Evolutionary conservation across 2,329 filamentous ascomycete genomes (phyloP).

Genomic region (Eurotiales sp.): DNA sequence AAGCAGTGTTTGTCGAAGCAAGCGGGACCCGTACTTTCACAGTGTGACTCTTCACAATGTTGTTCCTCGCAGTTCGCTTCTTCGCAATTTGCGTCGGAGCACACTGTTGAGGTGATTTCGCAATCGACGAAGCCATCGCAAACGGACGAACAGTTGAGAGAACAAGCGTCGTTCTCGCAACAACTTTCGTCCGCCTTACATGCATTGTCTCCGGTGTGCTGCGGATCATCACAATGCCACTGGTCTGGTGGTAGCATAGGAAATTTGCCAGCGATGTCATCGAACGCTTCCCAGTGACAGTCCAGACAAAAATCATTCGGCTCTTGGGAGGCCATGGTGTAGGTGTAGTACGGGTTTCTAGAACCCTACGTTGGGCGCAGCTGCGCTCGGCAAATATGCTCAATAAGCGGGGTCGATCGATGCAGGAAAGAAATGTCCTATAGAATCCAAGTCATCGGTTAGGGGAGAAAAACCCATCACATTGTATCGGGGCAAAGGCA

Average conservation of each 20-base stretch:
- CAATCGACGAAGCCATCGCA: slow-evolving; percentile 42
- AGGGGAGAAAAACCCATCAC: neutral
- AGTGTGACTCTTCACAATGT: slow-evolving; percentile 15
- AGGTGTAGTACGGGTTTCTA: neutral
- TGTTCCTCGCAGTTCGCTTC: neutral
- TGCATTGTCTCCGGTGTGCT: slow-evolving; percentile 23
- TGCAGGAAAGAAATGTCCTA: neutral
- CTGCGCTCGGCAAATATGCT: slow-evolving; percentile 10
- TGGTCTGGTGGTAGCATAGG: slow-evolving; percentile 22
- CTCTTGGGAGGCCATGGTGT: slow-evolving; percentile 29
- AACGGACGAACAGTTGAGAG: slow-evolving; percentile 35
- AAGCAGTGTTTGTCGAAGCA: slow-evolving; percentile 40
- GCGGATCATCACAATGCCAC: slow-evolving; percentile 29
- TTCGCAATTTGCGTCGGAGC: slow-evolving; percentile 32
- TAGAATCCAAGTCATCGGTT: too few species aligned
- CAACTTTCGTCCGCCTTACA: slow-evolving; percentile 34
- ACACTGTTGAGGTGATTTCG: slow-evolving; percentile 31
- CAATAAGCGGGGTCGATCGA: neutral
- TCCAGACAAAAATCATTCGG: slow-evolving; percentile 37
- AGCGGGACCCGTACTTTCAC: slow-evolving; percentile 28
- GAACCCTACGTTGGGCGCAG: slow-evolving; percentile 3
- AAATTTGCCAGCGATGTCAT: slow-evolving; percentile 27
- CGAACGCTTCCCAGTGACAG: slow-evolving; percentile 39
- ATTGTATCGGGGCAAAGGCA: neutral
- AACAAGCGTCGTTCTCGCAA: slow-evolving; percentile 38